Evolutionary conservation across 2,329 filamentous ascomycete species (phyloP), one percentile per base, ranked within the genome.

Genomic region (Pseudonectria buxi): DNA sequence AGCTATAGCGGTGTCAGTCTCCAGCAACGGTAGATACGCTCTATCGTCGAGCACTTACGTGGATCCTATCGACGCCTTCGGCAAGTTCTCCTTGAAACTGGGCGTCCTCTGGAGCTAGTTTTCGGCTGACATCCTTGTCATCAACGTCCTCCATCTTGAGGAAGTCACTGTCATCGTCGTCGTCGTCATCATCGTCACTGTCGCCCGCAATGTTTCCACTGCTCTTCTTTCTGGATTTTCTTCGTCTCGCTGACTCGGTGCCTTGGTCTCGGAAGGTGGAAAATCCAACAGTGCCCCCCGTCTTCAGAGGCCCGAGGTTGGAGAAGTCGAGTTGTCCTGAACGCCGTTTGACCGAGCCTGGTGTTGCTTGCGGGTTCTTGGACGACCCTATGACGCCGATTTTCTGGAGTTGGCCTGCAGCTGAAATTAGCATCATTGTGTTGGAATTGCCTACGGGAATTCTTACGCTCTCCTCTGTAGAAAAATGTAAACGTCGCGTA

Each of bases 401-500:
- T 64, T 96, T 98, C 55, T 89, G 83, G 33, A 98, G 71, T 80
- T 98, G 92, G 34, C 87, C 88, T 94, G 46, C 7, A 35, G 25
- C 30, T n/a, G 53, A 46, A 58, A 51, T 48, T 35, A 61, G 53
- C 14, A 34, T 14, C 3, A 13, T 30, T 9, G 12, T 15, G 16
- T 10, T 14, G 30, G 12, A 38, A 27, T 18, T 22, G 30, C 45
- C 9, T 10, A 6, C 33, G 9, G 26, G n/a, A 13, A n/a, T 27
- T 78, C 87, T 70, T 71, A 94, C 90, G 83, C 58, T 95, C 86
- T 59, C 92, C 92, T 42, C 92, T 79, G 60, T 98, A 98, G 65
- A 96, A 87, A 61, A 98, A 98, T 18, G 94, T 96, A 61, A 98
- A 98, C 7, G 86, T 83, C 4, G 92, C 92, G 64, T 95, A 98